These are phyloP conservation scores for Trametes pubescens DNA, from an alignment of 1,284 basidiomycete genomes.

Conservation along the genomic window DNA sequence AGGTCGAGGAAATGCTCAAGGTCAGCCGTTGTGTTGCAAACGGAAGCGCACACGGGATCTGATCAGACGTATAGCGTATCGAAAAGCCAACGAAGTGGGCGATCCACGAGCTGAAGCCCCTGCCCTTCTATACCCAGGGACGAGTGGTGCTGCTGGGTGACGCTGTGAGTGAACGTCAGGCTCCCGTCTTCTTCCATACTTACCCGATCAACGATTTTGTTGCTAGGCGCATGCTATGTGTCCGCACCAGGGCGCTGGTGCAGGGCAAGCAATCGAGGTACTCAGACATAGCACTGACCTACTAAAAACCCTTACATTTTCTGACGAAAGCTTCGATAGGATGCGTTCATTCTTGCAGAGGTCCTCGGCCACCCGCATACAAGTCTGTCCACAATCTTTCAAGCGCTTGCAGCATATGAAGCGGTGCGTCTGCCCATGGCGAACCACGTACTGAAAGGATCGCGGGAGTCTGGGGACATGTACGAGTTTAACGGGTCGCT, in stretches of 20 bases:
- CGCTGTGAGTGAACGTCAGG: constrained; percentile 18
- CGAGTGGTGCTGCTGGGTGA: constrained; percentile 31
- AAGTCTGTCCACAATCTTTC: constrained; percentile 46
- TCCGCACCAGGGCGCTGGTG: constrained; percentile 46
- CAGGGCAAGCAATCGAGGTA: constrained; percentile 47
- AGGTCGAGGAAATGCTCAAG: constrained; percentile 42
- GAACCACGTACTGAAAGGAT: constrained; percentile 50
- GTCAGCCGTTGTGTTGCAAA: constrained; percentile 23
- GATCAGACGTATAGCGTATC: constrained; percentile 34
- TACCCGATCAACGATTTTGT: background rate
- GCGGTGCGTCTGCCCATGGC: constrained; percentile 54
- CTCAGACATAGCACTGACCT: background rate
- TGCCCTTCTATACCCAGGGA: constrained; percentile 26
- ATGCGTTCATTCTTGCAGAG: constrained; percentile 58
- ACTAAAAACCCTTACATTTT: background rate
- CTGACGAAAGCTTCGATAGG: constrained; percentile 41
- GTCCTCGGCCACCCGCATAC: constrained; percentile 55
- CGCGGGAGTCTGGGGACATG: constrained; percentile 53
- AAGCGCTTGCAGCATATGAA: constrained; percentile 56
- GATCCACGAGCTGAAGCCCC: constrained; percentile 38
- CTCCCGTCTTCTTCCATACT: background rate
- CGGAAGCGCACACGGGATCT: background rate
- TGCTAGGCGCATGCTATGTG: constrained; percentile 46
- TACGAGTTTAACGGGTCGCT: constrained; percentile 39
- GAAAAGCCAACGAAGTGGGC: constrained; percentile 45